A percentile compares a stretch with the other conserved stretches of the same genome.
These are phyloP conservation scores for Plasmodium billcollinsi DNA, from an alignment of 169 alveolate genomes.

Conservation along the genomic window DNA sequence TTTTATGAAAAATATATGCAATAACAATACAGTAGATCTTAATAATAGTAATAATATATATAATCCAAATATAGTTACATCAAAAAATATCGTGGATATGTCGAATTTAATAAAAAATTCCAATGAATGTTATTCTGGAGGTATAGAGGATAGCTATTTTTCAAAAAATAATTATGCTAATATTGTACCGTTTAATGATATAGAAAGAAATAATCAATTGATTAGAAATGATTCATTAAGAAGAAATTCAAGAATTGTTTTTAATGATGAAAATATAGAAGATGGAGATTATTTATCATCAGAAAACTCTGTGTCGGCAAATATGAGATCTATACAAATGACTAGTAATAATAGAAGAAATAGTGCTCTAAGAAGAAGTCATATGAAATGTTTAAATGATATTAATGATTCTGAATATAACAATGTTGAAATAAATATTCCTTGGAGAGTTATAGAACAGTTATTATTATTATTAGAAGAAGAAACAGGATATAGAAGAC, in stretches of 20 bases:
- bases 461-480: constrained; percentile 60
- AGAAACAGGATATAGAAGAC: constrained; percentile 73
- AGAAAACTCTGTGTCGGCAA: constrained; percentile 20
- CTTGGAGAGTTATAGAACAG: constrained; percentile 75
- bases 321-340: constrained; percentile 68
- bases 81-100: neutral
- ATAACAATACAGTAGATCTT: constrained; percentile 6
- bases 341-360: constrained; percentile 45
- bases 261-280: constrained; percentile 5
- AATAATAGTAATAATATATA: constrained; percentile 1
- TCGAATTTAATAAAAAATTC: constrained; percentile 12
- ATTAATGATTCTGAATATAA: constrained; percentile 44
- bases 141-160: constrained; percentile 4
- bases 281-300: constrained; percentile 8
- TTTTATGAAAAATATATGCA: neutral
- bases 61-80: neutral
- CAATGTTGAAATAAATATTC: constrained; percentile 57
- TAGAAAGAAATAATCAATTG: constrained; percentile 42
- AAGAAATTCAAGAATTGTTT: constrained; percentile 19
- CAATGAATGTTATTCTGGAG: constrained; percentile 19
- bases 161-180: constrained; percentile 14
- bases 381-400: constrained; percentile 42
- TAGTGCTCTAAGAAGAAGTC: constrained; percentile 57
- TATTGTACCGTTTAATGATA: constrained; percentile 41
- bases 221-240: constrained; percentile 25